Percentiles rank a stretch among this genome's conserved stretches.
Evolutionary conservation across 1,284 basidiomycete genomes (phyloP).

Genomic region (Coriolopsis trogii): DNA sequence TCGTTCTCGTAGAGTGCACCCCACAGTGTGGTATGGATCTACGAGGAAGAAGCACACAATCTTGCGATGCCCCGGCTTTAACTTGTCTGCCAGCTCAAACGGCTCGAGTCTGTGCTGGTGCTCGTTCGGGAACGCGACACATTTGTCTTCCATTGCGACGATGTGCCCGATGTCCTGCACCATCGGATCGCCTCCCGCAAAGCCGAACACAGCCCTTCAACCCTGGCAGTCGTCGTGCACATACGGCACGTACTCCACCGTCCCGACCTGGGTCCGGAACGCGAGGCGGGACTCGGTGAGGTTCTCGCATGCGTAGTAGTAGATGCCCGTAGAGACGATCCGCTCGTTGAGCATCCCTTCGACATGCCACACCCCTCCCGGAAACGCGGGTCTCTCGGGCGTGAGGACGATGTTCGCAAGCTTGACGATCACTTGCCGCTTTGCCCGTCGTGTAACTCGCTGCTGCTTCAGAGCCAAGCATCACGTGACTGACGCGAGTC

Average conservation of each 20-base stretch:
- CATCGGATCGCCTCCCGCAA: background rate
- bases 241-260: too few species aligned
- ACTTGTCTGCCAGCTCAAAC: conserved; percentile 29
- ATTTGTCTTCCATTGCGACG: background rate
- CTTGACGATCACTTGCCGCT: background rate
- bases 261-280: too few species aligned
- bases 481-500: background rate
- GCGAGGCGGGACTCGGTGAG: too few species aligned
- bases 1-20: conserved; percentile 6
- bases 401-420: too few species aligned
- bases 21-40: conserved; percentile 21
- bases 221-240: too few species aligned
- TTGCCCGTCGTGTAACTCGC: background rate
- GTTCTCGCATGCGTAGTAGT: too few species aligned
- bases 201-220: too few species aligned
- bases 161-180: background rate
- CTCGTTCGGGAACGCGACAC: conserved; percentile 10
- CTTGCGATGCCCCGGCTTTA: conserved; percentile 31
- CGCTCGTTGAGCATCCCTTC: too few species aligned
- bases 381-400: too few species aligned
- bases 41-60: conserved; percentile 35
- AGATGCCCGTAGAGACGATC: too few species aligned
- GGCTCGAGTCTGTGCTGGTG: conserved; percentile 25
- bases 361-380: too few species aligned
- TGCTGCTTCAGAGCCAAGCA: background rate